phyloP scores from a whole-genome alignment of 257 asterid species.

The Ophiorrhiza pumila region DNA sequence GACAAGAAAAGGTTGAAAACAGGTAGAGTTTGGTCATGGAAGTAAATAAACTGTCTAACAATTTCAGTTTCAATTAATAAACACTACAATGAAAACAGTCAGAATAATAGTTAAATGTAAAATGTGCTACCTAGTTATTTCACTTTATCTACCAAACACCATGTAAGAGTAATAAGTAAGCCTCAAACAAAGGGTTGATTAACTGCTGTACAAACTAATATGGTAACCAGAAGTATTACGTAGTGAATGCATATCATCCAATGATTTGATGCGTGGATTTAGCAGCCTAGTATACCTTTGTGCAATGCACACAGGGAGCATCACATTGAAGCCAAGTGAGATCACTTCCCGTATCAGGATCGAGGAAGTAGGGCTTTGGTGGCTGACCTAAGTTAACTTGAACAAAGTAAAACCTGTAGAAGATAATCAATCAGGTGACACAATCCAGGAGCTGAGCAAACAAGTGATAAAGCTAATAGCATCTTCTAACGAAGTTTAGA shows the following conservation, averaged over 20 bases:
- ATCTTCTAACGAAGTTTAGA: not conserved
- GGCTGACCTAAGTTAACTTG: constrained; percentile 80
- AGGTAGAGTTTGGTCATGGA: not conserved
- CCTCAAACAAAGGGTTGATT: not conserved
- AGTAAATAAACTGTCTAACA: not conserved
- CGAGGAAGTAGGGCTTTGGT: constrained; percentile 89
- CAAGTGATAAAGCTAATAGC: not conserved
- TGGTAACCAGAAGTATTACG: not conserved
- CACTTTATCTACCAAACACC: not conserved
- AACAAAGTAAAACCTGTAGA: constrained; percentile 77
- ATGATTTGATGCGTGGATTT: too few species aligned
- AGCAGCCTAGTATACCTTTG: constrained; percentile 40
- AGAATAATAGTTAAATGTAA: not conserved
- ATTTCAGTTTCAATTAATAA: not conserved
- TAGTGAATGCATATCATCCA: not conserved
- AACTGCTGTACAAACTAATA: not conserved
- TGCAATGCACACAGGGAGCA: constrained; percentile 96
- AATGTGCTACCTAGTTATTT: not conserved
- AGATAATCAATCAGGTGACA: constrained; percentile 6
- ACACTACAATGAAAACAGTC: too few species aligned
- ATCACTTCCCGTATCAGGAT: constrained; percentile 98
- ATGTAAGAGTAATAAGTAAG: not conserved
- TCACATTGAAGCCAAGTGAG: constrained; percentile 99
- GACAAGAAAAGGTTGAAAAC: constrained; percentile 2
- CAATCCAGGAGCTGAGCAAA: not conserved